Evolutionary conservation across 257 asterid species (phyloP).

Genomic region (Fraxinus cuspidata): DNA sequence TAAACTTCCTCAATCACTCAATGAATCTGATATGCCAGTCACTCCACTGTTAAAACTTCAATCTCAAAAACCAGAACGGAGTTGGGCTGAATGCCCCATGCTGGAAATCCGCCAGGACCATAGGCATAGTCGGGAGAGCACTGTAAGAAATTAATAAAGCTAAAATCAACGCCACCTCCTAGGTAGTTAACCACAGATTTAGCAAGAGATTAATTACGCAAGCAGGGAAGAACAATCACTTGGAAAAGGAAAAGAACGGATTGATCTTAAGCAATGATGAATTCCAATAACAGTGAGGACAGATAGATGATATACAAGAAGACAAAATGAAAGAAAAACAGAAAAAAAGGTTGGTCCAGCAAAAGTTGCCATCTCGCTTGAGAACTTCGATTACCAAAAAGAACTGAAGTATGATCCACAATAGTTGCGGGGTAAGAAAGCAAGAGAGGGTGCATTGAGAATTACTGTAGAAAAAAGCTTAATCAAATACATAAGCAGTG

Average conservation of each 20-base stretch:
- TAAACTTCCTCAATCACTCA: neutral
- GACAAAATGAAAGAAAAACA: neutral
- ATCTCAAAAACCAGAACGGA: constrained; percentile 81
- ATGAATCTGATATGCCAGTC: constrained; percentile 9
- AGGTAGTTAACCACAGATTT: neutral
- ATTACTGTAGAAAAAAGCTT: neutral
- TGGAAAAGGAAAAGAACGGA: neutral
- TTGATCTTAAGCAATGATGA: neutral
- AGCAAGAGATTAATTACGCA: neutral
- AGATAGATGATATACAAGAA: neutral
- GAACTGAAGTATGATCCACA: neutral
- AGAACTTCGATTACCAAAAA: neutral
- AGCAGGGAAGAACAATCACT: neutral
- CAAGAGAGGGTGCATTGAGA: neutral
- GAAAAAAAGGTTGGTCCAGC: neutral
- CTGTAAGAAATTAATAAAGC: constrained; percentile 48
- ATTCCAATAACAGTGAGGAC: neutral
- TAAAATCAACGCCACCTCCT: constrained; percentile 10
- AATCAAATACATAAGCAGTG: neutral
- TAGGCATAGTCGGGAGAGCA: constrained; percentile 96
- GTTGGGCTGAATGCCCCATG: constrained; percentile 95
- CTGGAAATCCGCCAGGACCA: constrained; percentile 77
- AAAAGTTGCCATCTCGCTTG: neutral
- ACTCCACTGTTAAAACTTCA: constrained; percentile 70
- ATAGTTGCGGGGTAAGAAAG: neutral